Base-by-base conservation (phyloP, 106 monocot species). In the Dendrobium catenatum region DNA sequence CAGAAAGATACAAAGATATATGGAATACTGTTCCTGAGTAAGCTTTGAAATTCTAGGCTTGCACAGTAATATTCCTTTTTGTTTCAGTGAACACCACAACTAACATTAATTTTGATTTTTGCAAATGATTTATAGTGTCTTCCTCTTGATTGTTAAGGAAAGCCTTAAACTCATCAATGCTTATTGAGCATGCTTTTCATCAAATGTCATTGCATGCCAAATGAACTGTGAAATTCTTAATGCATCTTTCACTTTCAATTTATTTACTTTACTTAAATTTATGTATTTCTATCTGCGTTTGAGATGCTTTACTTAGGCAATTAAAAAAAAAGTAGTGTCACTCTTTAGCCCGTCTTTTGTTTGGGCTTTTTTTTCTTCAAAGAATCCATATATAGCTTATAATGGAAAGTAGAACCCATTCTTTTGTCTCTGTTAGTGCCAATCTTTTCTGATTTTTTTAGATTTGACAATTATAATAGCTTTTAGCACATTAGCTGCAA, bases 1-100 rank as follows among this genome's bases (percentile, higher is more conserved):
- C 89, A 58, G 82, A 79, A 83, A 89, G 86, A 88, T 97, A 97
- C 47, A 77, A 55, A 79, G 89, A 84, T 73, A 77, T 91, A 79
- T 97, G 92, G 90, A 86, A 83, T 73, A 27, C 76, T 51, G 27
- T 76, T 48, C 76, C 76, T 1, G 76, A 76, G 76, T 76, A 76
- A 76, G 74, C 74, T 74, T 74, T 42, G 49, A 76, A 49, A 76
- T 48, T 49, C 27, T 27, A 4, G n/a, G 17, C 9, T 4, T 49
- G n/a, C 15, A 10, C 9, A 51, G 26, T 76, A 51, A 26, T 49
- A 22, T 19, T 74, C 44, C 29, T 27, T 5, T 11, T 46, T 76
- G 13, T 76, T 10, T 76, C 18, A 13, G 10, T 46, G 26, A 46
- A 43, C n/a, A 19, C 15, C 10, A n/a, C 42, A 29, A 37, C 20